Conservation (phyloP, 352 stramenopile species). For the Globisporangium sylvaticum region DNA sequence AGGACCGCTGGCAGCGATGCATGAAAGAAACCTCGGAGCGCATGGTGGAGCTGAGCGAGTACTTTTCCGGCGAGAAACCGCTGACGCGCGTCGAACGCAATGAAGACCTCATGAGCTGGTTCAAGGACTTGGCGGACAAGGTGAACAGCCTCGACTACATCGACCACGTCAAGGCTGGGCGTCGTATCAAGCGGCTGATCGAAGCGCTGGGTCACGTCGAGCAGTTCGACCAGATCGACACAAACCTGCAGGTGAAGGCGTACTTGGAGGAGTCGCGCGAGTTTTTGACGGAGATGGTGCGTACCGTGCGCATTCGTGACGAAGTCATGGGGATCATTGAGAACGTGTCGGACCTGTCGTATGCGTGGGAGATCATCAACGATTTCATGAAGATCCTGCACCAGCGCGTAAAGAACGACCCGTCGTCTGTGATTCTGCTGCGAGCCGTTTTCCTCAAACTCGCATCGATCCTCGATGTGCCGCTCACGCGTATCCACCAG, state of each 20-base stretch:
- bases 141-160: slow-evolving; percentile 89
- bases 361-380: slow-evolving; percentile 93
- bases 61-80: slow-evolving; percentile 92
- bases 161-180: slow-evolving; percentile 91
- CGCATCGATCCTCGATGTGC: slow-evolving; percentile 92
- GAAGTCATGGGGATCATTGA: slow-evolving; percentile 91
- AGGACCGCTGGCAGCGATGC: slow-evolving; percentile 89
- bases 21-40: slow-evolving; percentile 87
- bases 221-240: slow-evolving; percentile 95
- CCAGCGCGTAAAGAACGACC: slow-evolving; percentile 90
- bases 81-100: slow-evolving; percentile 91
- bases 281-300: slow-evolving; percentile 93
- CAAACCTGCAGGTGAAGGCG: slow-evolving; percentile 93
- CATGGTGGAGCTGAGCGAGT: slow-evolving; percentile 92
- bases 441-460: slow-evolving; percentile 94
- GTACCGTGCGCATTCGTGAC: slow-evolving; percentile 91
- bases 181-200: slow-evolving; percentile 93
- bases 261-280: slow-evolving; percentile 91
- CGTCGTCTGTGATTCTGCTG: slow-evolving; percentile 90
- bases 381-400: slow-evolving; percentile 94
- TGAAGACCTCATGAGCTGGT: slow-evolving; percentile 92
- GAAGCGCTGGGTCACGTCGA: slow-evolving; percentile 93
- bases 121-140: slow-evolving; percentile 88
- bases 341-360: slow-evolving; percentile 93
- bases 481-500: slow-evolving; percentile 91